Conservation (phyloP, 805 yeast species). For the Lachancea meyersii region DNA sequence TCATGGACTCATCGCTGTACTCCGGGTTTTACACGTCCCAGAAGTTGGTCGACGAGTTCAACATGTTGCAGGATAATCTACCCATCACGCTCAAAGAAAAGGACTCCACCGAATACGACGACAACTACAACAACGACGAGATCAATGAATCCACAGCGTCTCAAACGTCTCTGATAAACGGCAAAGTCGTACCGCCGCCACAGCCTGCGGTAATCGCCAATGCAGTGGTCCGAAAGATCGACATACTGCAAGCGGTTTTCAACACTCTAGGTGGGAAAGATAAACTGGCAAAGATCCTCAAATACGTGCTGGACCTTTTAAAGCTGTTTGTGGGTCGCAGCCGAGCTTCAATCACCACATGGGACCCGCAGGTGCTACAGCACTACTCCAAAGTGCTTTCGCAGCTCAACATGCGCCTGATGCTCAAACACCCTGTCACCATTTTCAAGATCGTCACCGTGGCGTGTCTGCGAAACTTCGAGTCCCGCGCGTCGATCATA, state of each 20-base stretch:
- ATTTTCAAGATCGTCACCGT: conserved; percentile 12
- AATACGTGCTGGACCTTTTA: conserved; percentile 51
- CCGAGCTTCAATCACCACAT: conserved; percentile 27
- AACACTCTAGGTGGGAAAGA: conserved; percentile 63
- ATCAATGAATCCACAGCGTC: not conserved
- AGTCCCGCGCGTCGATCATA: conserved; percentile 35
- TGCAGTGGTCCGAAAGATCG: conserved; percentile 27
- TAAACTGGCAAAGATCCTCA: conserved; percentile 58
- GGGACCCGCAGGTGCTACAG: conserved; percentile 25
- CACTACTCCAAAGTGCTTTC: conserved; percentile 23
- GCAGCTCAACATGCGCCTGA: conserved; percentile 11
- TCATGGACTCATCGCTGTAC: conserved; percentile 5
- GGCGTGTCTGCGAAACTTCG: conserved; percentile 16
- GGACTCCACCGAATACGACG: conserved; percentile 6
- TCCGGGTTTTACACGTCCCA: conserved; percentile 9
- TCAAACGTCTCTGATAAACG: not conserved
- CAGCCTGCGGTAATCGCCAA: not conserved
- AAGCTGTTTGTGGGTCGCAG: conserved; percentile 42
- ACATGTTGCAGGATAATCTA: conserved; percentile 10
- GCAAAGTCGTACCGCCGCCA: too few species aligned
- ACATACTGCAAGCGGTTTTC: conserved; percentile 47
- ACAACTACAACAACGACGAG: conserved; percentile 1
- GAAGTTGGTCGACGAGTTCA: conserved; percentile 9
- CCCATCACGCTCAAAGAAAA: conserved; percentile 15
- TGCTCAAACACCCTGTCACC: conserved; percentile 16